phyloP scores from a whole-genome alignment of 2,329 filamentous ascomycete species.

The Fusarium dlaminii region DNA sequence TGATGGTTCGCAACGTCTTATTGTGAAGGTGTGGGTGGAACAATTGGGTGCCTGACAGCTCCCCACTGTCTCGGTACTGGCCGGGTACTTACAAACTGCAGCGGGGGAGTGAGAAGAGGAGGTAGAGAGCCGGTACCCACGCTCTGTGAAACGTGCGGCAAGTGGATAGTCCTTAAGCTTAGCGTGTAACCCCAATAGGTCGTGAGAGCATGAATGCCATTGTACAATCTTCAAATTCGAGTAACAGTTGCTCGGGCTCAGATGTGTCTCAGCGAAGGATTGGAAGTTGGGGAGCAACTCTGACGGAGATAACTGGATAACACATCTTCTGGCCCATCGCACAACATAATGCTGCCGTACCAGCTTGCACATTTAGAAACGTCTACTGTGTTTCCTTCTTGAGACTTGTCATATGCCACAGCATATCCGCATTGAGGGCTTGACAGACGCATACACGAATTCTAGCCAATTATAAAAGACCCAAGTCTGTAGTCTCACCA shows the following conservation, averaged over 20 bases:
- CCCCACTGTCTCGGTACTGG: not conserved
- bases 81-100: not conserved
- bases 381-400: not conserved
- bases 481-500: not conserved
- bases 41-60: not conserved
- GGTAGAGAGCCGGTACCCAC: not conserved
- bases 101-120: not conserved
- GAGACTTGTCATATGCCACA: not conserved
- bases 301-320: not conserved
- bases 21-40: not conserved
- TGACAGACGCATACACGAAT: not conserved
- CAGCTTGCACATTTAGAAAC: not conserved
- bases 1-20: not conserved
- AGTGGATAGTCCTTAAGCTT: not conserved
- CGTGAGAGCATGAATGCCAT: not conserved
- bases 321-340: not conserved
- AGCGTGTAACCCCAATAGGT: not conserved
- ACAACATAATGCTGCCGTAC: no score
- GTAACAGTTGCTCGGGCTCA: not conserved
- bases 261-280: not conserved
- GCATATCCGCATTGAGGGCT: not conserved
- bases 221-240: not conserved
- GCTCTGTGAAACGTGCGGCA: not conserved
- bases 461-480: not conserved
- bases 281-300: not conserved